Conservation (phyloP, 164 flowering plant species). For the Saururus chinensis region DNA sequence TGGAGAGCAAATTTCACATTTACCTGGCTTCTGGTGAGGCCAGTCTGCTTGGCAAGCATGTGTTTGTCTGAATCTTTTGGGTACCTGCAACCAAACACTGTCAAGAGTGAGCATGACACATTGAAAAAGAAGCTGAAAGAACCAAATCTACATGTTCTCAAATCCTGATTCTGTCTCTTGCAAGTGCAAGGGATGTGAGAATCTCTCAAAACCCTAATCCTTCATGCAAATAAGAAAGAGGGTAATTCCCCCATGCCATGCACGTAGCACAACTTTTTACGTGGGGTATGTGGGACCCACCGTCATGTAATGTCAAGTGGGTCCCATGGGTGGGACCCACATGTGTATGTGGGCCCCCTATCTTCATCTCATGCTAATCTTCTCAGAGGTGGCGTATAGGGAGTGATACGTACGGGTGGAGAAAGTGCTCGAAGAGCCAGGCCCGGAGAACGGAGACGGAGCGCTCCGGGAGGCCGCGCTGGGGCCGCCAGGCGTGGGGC, state of each 20-base stretch:
- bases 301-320: background rate
- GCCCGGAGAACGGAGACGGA: constrained; percentile 97
- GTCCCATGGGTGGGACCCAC: background rate
- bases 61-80: constrained; percentile 95
- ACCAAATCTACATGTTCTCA: too few relatives aligned
- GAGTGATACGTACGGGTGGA: constrained; percentile 79
- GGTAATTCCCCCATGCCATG: background rate
- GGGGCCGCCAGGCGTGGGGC: constrained; percentile 98
- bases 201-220: background rate
- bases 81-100: constrained; percentile 40
- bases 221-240: background rate
- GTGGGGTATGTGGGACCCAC: too few relatives aligned
- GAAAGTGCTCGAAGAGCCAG: constrained; percentile 98
- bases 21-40: constrained; percentile 95
- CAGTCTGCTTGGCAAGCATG: constrained; percentile 93
- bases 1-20: background rate
- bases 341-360: background rate
- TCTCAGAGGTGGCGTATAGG: too few relatives aligned
- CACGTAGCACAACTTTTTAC: background rate
- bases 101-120: too few relatives aligned
- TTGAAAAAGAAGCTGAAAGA: too few relatives aligned
- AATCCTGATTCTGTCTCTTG: too few relatives aligned
- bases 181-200: background rate
- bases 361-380: too few relatives aligned
- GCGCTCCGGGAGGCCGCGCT: constrained; percentile 90